Base-by-base conservation (phyloP, 805 yeast genomes). In the Cyberlindnera lachancei region DNA sequence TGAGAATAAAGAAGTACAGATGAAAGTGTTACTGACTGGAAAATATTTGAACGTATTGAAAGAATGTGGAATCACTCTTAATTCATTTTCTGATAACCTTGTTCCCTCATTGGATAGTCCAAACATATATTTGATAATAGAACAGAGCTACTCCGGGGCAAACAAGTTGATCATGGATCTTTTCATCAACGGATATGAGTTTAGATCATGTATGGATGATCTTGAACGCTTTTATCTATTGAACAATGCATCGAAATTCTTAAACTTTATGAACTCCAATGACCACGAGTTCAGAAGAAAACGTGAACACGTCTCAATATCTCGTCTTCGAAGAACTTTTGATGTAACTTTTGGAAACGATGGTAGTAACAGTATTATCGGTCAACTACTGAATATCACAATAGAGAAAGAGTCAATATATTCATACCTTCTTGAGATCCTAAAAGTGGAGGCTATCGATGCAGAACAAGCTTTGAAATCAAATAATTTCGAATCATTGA, bases 11-110 rank as follows among this genome's bases (percentile, higher is more conserved):
- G 70, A 65, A 3, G 51, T 76, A 6, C 81, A 81, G 42, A 66
- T 68, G 30, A 79, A 80, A 53, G 67, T 90, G 0, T 59, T 90
- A 16, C 62, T 76, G 31, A 84, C 96, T 0, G 99, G 99, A 2
- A 88, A 86, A 55, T 79, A 79, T 45, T 59, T 87, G 35, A 83
- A 85, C 46, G 78, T 90, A 3, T 64, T 82, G 27, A 68, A 73
- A 34, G 75, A 68, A 35, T 76, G 83, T 46, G 80, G 79, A 0
- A 58, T 72, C 4, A 46, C 45, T 0, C 10, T 47, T 26, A 48
- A 46, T 26, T n/a, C 43, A 9, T 46, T 44, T 16, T 34, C 43
- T 3, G 33, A 38, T 18, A 36, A 23, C n/a, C 22, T 52, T n/a
- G 53, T 66, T 15, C 52, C 61, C 33, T 44, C 52, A 27, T 34